Conservation (phyloP, 345 rosid species). For the Psidium friedrichsthalianum region DNA sequence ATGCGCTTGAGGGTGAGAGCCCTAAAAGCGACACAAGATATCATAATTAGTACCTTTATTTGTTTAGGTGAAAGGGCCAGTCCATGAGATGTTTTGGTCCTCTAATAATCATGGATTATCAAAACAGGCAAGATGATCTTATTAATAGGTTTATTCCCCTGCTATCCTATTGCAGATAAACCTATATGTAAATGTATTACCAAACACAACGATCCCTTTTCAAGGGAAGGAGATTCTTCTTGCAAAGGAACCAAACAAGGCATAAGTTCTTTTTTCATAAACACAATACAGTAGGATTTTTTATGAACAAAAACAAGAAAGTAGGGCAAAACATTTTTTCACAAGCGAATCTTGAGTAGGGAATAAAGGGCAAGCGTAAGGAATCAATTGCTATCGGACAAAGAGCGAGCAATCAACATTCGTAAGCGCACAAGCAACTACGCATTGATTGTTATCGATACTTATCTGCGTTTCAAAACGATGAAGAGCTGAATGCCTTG, state of each 20-base stretch:
- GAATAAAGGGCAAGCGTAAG: not conserved
- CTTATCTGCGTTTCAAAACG: slow-evolving; percentile 16
- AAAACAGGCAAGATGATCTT: not conserved
- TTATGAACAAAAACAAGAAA: not conserved
- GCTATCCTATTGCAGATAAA: too few relatives aligned
- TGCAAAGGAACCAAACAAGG: too few relatives aligned
- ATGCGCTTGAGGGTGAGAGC: not conserved
- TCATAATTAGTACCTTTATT: too few relatives aligned
- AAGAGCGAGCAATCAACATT: not conserved
- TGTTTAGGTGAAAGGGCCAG: not conserved
- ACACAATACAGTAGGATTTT: not conserved
- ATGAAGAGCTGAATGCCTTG: slow-evolving; percentile 26
- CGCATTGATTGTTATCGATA: not conserved
- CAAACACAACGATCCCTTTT: too few relatives aligned
- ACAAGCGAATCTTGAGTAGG: not conserved
- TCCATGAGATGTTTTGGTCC: not conserved
- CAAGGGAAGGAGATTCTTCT: fast-evolving
- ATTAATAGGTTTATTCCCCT: too few relatives aligned
- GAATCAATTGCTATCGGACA: not conserved
- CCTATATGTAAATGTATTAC: too few relatives aligned
- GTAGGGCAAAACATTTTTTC: not conserved
- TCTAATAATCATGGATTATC: not conserved
- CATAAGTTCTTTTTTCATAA: not conserved
- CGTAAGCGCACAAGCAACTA: not conserved
- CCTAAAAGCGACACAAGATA: too few relatives aligned